Evolutionary conservation across 2,329 filamentous ascomycete genomes (phyloP), one percentile per base, ranked within the genome.

Genomic region (Colletotrichum noveboracense): DNA sequence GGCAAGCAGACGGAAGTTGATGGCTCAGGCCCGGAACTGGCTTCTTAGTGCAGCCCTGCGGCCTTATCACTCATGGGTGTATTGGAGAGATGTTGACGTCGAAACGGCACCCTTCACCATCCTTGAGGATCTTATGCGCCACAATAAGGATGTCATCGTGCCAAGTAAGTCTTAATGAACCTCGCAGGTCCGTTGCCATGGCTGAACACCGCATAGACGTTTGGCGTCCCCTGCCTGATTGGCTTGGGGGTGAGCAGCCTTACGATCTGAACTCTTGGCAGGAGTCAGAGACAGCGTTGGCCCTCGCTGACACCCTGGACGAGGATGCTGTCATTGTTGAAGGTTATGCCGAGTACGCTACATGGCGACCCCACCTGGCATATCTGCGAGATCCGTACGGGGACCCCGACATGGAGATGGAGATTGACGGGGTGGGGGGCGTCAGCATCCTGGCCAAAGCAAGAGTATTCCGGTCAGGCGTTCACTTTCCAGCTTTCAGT

Each of bases 201-300:
- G 38, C 81, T 86, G 70, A 86, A 79, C 38, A 14, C 24, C 66
- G 56, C 67, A n/a, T 76, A 96, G 94, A 99, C 87, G 97, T 99
- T 76, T 99, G 97, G 97, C 93, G 97, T 78, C 97, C 97, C n/a
- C 91, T 99, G 64, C 97, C 97, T 8, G 97, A 99, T 85, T 99
- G 97, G 97, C 94, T 99, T 28, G 97, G 97, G 61, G 97, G 97
- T 80, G 97, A 99, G 84, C 97, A 99, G 84, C 97, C 97, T 2
- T 99, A 99, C 84, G 97, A 99, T 86, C 85, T 99, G 80, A 99
- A 99, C 85, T 98, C 96, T 18, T 99, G 97, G 97, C 97, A 99
- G 85, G 97, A 99, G 85, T 99, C 97, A 0, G 97, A 99, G 82
- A 99, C 97, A 1, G 97, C 97, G 0, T 89, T 99, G 68, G 95